These are phyloP conservation scores for Leccinum idahoense DNA, from an alignment of 1,284 basidiomycete genomes.

Conservation along the genomic window DNA sequence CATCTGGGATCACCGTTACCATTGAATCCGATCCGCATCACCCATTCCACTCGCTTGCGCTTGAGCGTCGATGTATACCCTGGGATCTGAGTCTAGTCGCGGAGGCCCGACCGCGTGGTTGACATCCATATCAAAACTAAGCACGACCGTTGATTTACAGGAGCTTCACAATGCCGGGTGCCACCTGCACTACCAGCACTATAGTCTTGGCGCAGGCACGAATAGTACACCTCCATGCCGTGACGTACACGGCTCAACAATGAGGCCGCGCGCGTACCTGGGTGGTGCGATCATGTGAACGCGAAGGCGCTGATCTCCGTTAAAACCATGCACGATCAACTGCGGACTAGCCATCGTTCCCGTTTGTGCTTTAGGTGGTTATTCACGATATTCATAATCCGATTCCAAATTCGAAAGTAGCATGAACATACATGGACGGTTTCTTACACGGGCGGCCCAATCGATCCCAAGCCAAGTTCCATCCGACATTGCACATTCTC, in stretches of 20 bases:
- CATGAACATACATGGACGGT: conserved; percentile 6
- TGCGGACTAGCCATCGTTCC: background rate
- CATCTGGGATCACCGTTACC: background rate
- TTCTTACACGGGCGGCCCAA: conserved; percentile 14
- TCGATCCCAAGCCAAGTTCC: background rate
- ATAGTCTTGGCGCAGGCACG: conserved; percentile 1
- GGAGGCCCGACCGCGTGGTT: background rate
- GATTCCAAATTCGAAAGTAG: conserved; percentile 12
- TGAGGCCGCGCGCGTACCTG: conserved; percentile 11
- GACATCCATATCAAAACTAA: background rate
- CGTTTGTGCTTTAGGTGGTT: background rate
- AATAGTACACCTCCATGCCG: conserved; percentile 8
- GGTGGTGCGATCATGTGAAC: conserved; percentile 8
- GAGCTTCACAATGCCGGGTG: background rate
- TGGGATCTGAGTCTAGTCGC: background rate
- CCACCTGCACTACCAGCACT: background rate
- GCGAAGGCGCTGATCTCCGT: background rate
- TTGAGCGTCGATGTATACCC: background rate
- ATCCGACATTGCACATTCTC: background rate
- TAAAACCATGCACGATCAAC: background rate
- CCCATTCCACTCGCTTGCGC: no score
- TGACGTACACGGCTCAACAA: conserved; percentile 3
- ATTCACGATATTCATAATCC: background rate
- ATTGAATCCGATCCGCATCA: background rate
- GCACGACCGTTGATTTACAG: background rate